Percentiles rank a stretch among this genome's conserved stretches.
Evolutionary conservation across 2,329 filamentous ascomycete genomes (phyloP).

Genomic region (Colletotrichum costaricense): DNA sequence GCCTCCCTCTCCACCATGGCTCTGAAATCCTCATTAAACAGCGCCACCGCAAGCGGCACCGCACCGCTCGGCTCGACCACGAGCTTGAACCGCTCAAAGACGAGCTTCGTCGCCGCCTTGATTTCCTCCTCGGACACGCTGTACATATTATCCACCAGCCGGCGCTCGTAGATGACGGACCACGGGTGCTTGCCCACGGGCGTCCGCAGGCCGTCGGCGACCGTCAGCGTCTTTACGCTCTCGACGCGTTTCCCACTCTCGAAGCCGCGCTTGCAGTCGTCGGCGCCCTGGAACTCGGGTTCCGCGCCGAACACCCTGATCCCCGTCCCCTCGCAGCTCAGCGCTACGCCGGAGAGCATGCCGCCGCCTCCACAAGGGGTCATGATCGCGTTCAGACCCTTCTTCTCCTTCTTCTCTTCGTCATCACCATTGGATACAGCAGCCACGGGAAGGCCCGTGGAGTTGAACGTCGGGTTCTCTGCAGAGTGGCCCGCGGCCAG

Average conservation of each 20-base stretch:
- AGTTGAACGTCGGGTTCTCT: conserved; percentile 27
- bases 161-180: conserved; percentile 77
- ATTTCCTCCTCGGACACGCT: conserved; percentile 87
- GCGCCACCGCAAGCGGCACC: conserved; percentile 83
- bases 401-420: conserved; percentile 36
- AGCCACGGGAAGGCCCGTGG: background rate
- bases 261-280: conserved; percentile 82
- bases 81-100: conserved; percentile 89
- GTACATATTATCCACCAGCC: conserved; percentile 77
- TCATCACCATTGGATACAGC: background rate
- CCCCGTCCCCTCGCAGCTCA: conserved; percentile 77
- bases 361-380: conserved; percentile 90
- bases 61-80: conserved; percentile 90
- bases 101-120: conserved; percentile 77
- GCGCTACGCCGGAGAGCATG: conserved; percentile 84
- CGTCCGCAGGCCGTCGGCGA: conserved; percentile 90
- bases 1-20: conserved; percentile 75
- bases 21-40: conserved; percentile 89
- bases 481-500: conserved; percentile 48
- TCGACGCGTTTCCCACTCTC: conserved; percentile 72
- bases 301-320: conserved; percentile 89
- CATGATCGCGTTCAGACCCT: conserved; percentile 76
- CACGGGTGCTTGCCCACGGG: conserved; percentile 83
- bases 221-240: conserved; percentile 79
- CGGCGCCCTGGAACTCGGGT: conserved; percentile 83